Percentiles rank a stretch among this genome's conserved stretches.
phyloP scores from a whole-genome alignment of 331 rosid genomes.

The Quercus lobata region DNA sequence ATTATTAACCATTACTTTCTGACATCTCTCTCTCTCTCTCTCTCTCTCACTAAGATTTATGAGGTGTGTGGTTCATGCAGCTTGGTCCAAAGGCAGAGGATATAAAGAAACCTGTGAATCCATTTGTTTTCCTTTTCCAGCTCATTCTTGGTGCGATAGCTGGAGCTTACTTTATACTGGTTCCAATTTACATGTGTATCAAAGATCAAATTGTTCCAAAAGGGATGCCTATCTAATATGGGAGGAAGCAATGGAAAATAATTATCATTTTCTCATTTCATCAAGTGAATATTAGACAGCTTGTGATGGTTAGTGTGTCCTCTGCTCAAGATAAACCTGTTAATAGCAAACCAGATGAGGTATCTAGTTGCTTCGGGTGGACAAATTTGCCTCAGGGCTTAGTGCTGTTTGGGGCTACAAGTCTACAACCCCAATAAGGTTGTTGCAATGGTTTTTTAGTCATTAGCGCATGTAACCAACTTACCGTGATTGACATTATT shows the following conservation, averaged over 20 bases:
- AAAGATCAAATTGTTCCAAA: slow-evolving; percentile 66
- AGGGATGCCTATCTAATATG: slow-evolving; percentile 52
- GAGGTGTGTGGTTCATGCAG: slow-evolving; percentile 33
- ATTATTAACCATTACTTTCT: background rate
- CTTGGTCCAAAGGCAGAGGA: slow-evolving; percentile 85
- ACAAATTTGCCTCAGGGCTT: background rate
- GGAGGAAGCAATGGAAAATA: background rate
- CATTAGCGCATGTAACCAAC: background rate
- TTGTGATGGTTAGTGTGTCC: background rate
- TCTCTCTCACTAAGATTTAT: background rate
- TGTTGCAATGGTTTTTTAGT: background rate
- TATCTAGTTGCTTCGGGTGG: background rate
- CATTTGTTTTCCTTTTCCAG: slow-evolving; percentile 47
- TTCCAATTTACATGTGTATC: slow-evolving; percentile 77
- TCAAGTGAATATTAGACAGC: background rate
- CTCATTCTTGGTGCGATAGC: slow-evolving; percentile 64
- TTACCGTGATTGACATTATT: background rate
- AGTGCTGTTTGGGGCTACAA: background rate
- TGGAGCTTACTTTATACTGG: slow-evolving; percentile 51
- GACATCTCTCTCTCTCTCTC: background rate
- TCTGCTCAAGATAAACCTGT: background rate
- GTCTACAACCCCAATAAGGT: background rate
- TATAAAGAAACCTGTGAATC: slow-evolving; percentile 54
- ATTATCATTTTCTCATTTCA: background rate
- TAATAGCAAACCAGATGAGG: background rate